These are phyloP conservation scores for Echinochloa phyllopogon DNA, from an alignment of 176 grass and related monocot genomes.

Conservation along the genomic window DNA sequence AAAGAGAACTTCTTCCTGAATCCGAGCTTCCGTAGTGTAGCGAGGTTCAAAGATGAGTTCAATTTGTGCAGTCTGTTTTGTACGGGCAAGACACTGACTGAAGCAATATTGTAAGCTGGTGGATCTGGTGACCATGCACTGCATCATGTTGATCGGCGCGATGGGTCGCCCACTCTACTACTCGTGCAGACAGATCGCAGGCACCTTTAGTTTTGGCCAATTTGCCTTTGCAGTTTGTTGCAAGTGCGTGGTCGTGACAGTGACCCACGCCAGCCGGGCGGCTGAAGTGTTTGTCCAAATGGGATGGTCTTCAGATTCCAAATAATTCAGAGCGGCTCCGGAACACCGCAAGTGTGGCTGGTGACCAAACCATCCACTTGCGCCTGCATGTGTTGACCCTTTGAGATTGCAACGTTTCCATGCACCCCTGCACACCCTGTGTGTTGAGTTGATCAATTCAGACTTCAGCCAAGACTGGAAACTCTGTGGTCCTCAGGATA, in stretches of 20 bases:
- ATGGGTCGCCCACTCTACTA: background rate
- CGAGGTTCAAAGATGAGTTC: background rate
- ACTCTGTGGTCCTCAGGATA: too few relatives aligned
- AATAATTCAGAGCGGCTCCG: background rate
- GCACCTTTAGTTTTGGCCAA: background rate
- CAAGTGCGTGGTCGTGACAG: background rate
- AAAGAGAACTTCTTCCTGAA: background rate
- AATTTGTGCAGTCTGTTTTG: background rate
- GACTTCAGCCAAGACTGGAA: background rate
- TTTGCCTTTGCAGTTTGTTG: background rate
- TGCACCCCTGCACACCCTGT: background rate
- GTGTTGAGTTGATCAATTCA: background rate
- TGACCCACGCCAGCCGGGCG: conserved; percentile 5
- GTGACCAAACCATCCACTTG: conserved; percentile 39
- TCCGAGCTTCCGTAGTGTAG: background rate
- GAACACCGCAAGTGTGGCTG: conserved; percentile 17
- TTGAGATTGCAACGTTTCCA: background rate
- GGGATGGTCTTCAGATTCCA: conserved; percentile 7
- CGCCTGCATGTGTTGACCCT: conserved; percentile 33
- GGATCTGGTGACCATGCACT: background rate
- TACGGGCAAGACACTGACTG: background rate
- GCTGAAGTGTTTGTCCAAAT: conserved; percentile 28
- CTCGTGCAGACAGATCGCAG: background rate
- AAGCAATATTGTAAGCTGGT: background rate
- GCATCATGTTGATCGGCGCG: background rate